Evolutionary conservation across 1,284 basidiomycete genomes (phyloP), one percentile per base, ranked within the genome.

Genomic region (Afroboletus lepidellus): DNA sequence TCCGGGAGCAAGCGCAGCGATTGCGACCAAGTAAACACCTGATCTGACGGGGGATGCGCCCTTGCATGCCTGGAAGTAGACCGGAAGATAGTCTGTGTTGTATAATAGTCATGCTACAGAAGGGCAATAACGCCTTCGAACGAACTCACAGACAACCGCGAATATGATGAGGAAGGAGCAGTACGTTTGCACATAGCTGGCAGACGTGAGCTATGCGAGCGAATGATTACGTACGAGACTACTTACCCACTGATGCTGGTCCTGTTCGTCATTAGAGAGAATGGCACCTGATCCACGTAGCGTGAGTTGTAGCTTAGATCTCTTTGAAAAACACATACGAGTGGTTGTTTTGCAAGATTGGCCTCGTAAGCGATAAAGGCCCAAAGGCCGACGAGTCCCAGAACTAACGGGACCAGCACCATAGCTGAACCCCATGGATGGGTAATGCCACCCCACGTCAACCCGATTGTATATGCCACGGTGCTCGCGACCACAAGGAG

Each of bases 401-500:
- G 32, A 20, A 59, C 33, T 9, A 56, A 51, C 8, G 59, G 60
- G 6, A 46, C 27, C 13, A 60, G 43, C 3, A 60, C 51, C 7
- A 25, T 37, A 13, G 8, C 39, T 2, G 60, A 60, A 24, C 6
- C 18, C 59, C 60, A 61, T n/a, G 60, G 52, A 0, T 50, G 36
- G 1, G 51, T 53, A 20, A 51, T 50, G 13, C 60, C 59, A 9
- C 57, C 60, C 57, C 57, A 54, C 4, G 59, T 58, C 39, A 60
- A 27, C 8, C 45, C 57, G 9, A 57, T 46, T 20, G 57, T 39
- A 16, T n/a, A 49, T 7, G 51, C 46, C 15, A 16, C 13, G 5
- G 59, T 66, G 57, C 48, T 52, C n/a, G 52, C 30, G n/a, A 61
- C 39, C 5, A 61, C 34, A 12, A 60, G 33, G 7, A 61, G 24